phyloP scores from a whole-genome alignment of 306 rosid genomes.

The Lagenaria siceraria region DNA sequence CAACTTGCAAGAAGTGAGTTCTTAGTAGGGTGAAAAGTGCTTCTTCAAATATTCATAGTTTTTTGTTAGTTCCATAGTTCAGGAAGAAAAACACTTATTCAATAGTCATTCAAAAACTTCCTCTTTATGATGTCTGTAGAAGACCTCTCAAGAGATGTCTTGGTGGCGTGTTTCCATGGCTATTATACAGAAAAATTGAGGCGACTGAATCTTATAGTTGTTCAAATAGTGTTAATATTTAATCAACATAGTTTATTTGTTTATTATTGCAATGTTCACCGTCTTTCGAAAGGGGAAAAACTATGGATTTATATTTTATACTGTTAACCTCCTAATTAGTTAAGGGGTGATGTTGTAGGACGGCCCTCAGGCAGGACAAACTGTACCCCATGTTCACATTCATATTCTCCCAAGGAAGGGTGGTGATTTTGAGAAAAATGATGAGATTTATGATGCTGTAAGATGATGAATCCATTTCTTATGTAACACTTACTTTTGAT shows the following conservation, averaged over 20 bases:
- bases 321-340: neutral
- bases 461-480: slow-evolving; percentile 11
- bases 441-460: slow-evolving; percentile 83
- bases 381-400: slow-evolving; percentile 88
- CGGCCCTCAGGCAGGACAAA: slow-evolving; percentile 91
- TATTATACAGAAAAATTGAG: neutral
- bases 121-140: neutral
- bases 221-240: neutral
- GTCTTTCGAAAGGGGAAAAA: neutral
- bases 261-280: neutral
- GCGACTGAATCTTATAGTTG: neutral
- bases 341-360: slow-evolving; percentile 33
- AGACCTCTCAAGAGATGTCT: neutral
- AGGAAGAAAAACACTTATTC: neutral
- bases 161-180: neutral
- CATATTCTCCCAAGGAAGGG: slow-evolving; percentile 66
- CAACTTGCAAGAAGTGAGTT: neutral
- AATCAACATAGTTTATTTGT: neutral
- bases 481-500: neutral
- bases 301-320: neutral
- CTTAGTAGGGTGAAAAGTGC: neutral
- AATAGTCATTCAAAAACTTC: neutral
- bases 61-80: neutral
- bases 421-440: slow-evolving; percentile 75
- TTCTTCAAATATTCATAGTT: neutral